These are phyloP conservation scores for Saturnispora galanensis DNA, from an alignment of 805 yeast species.

Conservation along the genomic window DNA sequence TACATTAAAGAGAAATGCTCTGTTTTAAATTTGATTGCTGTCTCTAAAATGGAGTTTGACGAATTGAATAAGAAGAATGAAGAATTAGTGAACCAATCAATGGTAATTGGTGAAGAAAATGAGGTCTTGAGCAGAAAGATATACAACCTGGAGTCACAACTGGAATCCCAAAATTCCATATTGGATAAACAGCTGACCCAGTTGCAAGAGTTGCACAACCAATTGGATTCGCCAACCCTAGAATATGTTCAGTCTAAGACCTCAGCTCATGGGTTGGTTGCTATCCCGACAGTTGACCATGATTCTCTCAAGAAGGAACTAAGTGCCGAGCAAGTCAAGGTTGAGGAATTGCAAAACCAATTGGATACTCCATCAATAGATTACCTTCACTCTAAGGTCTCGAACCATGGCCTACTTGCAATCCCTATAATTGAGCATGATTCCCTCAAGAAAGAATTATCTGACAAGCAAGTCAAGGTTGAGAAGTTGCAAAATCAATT, in stretches of 20 bases:
- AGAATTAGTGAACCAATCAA: not conserved
- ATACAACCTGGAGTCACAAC: too few relatives aligned
- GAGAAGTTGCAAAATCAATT: not conserved
- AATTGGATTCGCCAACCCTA: constrained; percentile 13
- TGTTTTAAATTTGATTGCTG: constrained; percentile 8
- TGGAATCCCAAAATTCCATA: not conserved
- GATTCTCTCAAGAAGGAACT: too few relatives aligned
- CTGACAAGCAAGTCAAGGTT: not conserved
- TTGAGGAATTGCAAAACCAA: too few relatives aligned
- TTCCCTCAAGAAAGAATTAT: too few relatives aligned
- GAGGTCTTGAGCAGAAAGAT: not conserved
- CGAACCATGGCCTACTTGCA: not conserved
- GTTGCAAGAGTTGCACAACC: not conserved
- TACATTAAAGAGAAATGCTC: constrained; percentile 12
- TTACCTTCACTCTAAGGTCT: not conserved
- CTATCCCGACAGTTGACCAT: constrained; percentile 11
- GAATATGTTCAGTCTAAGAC: constrained; percentile 14
- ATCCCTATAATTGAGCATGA: too few relatives aligned
- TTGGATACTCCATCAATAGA: too few relatives aligned
- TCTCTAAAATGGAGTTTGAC: constrained; percentile 11
- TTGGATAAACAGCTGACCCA: not conserved
- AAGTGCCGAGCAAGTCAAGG: not conserved
- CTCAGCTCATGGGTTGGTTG: constrained; percentile 8
- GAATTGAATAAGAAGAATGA: not conserved
- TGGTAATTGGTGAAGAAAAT: too few relatives aligned